Percentiles rank a stretch among this genome's conserved stretches.
Conservation (phyloP, 805 yeast genomes). For the Tetrapisispora taiwanensis region DNA sequence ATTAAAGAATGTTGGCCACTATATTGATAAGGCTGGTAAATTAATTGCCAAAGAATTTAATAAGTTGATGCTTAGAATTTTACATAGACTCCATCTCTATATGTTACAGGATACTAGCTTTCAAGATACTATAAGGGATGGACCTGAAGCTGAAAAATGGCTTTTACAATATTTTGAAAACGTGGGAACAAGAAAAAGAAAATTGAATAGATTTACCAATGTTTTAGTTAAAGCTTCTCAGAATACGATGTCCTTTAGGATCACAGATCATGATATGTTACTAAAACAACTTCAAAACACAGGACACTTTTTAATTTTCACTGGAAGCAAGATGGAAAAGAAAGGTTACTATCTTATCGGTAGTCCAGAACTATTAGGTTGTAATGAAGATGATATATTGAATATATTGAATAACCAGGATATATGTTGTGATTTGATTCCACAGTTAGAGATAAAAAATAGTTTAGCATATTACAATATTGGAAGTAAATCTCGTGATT, state of each 20-base stretch:
- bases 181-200: constrained; percentile 68
- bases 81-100: constrained; percentile 59
- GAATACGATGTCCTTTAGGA: constrained; percentile 55
- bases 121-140: constrained; percentile 37
- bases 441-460: constrained; percentile 24
- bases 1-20: constrained; percentile 65
- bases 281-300: constrained; percentile 50
- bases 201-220: constrained; percentile 66
- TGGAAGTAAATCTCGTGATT: constrained; percentile 8
- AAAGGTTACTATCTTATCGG: constrained; percentile 77
- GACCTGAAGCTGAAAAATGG: constrained; percentile 49
- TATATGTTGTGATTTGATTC: constrained; percentile 41
- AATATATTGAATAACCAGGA: constrained; percentile 38
- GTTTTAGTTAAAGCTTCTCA: constrained; percentile 60
- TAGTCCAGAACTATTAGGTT: constrained; percentile 37
- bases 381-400: constrained; percentile 33
- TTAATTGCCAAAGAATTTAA: constrained; percentile 72
- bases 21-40: constrained; percentile 70
- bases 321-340: constrained; percentile 54
- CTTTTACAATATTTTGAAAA: constrained; percentile 56
- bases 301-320: constrained; percentile 68
- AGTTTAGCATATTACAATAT: constrained; percentile 21
- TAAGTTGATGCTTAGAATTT: constrained; percentile 53
- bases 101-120: constrained; percentile 62
- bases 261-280: constrained; percentile 42